Evolutionary conservation across 2,329 filamentous ascomycete species (phyloP).

Genomic region (Elsinoe perseae): DNA sequence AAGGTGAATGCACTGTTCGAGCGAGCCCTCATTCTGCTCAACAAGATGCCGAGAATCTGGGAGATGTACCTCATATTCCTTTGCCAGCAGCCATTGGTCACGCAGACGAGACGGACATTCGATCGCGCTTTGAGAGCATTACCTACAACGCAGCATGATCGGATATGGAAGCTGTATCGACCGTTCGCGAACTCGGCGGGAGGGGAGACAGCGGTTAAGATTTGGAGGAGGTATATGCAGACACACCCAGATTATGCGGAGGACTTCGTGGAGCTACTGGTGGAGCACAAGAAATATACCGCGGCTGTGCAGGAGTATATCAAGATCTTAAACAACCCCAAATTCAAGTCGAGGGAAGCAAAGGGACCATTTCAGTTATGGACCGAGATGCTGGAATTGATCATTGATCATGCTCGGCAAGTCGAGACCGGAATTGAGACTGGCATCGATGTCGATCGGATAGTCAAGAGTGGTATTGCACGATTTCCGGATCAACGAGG

Average conservation of each 20-base stretch:
- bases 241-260: constrained; percentile 92
- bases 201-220: constrained; percentile 81
- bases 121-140: constrained; percentile 86
- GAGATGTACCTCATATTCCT: constrained; percentile 93
- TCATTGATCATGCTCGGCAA: constrained; percentile 77
- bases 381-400: constrained; percentile 92
- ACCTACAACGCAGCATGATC: constrained; percentile 88
- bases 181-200: constrained; percentile 86
- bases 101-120: constrained; percentile 76
- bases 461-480: constrained; percentile 83
- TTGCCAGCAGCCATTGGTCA: constrained; percentile 84
- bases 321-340: constrained; percentile 79
- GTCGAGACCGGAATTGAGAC: constrained; percentile 72
- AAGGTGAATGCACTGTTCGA: constrained; percentile 97
- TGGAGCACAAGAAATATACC: constrained; percentile 74
- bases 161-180: constrained; percentile 87
- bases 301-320: constrained; percentile 91
- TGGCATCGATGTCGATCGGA: constrained; percentile 83
- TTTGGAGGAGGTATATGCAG: constrained; percentile 95
- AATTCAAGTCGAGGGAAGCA: constrained; percentile 84
- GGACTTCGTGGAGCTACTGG: constrained; percentile 85
- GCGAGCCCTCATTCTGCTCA: constrained; percentile 80
- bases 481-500: constrained; percentile 90
- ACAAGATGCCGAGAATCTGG: constrained; percentile 99
- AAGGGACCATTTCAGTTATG: constrained; percentile 95